Evolutionary conservation across 1,284 basidiomycete species (phyloP).

Genomic region (Tilletia horrida): DNA sequence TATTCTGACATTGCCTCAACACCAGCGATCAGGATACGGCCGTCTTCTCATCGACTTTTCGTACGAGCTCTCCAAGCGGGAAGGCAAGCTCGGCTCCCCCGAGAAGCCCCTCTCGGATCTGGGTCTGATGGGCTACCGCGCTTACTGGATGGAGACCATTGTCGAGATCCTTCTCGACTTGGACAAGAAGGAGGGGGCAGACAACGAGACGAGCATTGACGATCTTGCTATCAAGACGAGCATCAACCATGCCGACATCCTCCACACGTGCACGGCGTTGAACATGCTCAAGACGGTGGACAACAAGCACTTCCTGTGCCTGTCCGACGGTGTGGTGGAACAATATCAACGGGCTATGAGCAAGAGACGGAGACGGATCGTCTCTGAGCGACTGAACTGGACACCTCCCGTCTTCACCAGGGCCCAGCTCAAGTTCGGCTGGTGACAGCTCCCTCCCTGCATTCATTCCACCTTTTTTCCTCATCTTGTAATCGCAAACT

Average conservation of each 20-base stretch:
- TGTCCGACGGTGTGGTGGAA: conserved; percentile 86
- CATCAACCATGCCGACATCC: conserved; percentile 94
- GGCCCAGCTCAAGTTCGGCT: conserved; percentile 50
- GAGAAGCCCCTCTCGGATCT: conserved; percentile 97
- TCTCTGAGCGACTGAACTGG: conserved; percentile 77
- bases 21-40: conserved; percentile 93
- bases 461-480: background rate
- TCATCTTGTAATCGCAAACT: background rate
- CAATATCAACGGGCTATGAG: conserved; percentile 78
- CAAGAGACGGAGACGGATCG: conserved; percentile 77
- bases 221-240: conserved; percentile 94
- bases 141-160: conserved; percentile 97
- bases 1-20: conserved; percentile 94
- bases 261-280: conserved; percentile 95
- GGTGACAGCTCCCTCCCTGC: conserved; percentile 25
- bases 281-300: conserved; percentile 96
- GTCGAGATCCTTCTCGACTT: conserved; percentile 73
- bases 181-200: conserved; percentile 57
- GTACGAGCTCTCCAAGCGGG: conserved; percentile 95
- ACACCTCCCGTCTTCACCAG: conserved; percentile 65
- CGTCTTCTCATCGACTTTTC: conserved; percentile 96
- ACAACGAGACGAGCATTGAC: conserved; percentile 76
- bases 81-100: conserved; percentile 89
- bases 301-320: conserved; percentile 86
- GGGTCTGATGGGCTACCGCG: conserved; percentile 85